Evolutionary conservation across 441 rosid species (phyloP).

Genomic region (Theobroma grandiflorum): DNA sequence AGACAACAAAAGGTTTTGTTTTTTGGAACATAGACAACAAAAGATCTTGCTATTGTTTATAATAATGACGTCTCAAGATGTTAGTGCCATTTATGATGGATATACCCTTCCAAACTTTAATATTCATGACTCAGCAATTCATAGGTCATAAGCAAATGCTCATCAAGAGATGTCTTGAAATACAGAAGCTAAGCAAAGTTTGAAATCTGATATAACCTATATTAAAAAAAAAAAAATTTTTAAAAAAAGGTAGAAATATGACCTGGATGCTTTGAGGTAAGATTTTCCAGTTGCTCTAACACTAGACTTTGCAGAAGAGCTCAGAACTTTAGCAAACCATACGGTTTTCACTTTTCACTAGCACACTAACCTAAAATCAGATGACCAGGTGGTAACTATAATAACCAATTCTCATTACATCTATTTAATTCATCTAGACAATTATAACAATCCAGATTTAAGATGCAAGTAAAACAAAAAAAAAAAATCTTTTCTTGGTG

Average conservation of each 20-base stretch:
- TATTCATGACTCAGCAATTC: not conserved
- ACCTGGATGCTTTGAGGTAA: not conserved
- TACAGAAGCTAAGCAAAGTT: not conserved
- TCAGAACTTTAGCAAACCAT: not conserved
- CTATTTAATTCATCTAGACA: not conserved
- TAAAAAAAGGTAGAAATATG: not conserved
- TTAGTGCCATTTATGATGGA: not conserved
- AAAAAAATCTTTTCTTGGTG: not conserved
- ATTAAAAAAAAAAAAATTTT: not conserved
- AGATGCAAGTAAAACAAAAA: not conserved
- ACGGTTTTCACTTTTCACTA: not conserved
- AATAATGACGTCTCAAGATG: not conserved
- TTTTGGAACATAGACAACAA: not conserved
- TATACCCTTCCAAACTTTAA: not conserved
- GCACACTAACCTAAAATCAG: not conserved
- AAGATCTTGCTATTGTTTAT: not conserved
- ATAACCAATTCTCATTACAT: not conserved
- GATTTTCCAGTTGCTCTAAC: not conserved
- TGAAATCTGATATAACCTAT: not conserved
- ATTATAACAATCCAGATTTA: conserved; percentile 4
- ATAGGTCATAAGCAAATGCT: not conserved
- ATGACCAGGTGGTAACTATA: not conserved
- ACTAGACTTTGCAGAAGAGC: not conserved
- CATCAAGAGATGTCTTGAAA: not conserved
- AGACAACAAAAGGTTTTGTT: not conserved